Conservation (phyloP, 306 rosid species). For the Notholithocarpus densiflorus region DNA sequence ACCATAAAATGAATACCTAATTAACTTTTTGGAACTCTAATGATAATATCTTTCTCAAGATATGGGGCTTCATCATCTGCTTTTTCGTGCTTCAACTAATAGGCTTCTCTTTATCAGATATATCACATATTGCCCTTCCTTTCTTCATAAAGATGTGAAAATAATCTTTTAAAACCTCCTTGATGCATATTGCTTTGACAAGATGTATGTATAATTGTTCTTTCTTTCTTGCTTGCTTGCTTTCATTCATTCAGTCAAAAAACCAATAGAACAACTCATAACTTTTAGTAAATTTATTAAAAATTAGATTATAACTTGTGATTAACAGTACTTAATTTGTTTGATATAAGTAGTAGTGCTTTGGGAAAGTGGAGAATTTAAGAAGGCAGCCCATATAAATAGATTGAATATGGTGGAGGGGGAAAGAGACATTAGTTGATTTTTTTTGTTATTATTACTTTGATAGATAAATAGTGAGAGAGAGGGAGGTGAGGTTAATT, state of each 20-base stretch:
- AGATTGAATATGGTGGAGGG: no score
- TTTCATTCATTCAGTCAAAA: background rate
- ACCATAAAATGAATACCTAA: constrained; percentile 36
- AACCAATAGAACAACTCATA: background rate
- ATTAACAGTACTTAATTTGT: no score
- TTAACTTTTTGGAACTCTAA: constrained; percentile 55
- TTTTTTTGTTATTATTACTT: no score
- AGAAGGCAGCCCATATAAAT: no score
- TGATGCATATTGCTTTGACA: constrained; percentile 23
- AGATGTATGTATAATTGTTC: background rate
- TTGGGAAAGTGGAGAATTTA: no score
- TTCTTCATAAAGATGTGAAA: constrained; percentile 24
- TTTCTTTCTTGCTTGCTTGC: background rate
- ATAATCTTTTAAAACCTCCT: constrained; percentile 27
- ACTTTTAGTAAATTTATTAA: no score
- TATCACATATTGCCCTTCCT: constrained; percentile 23
- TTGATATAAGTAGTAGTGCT: no score
- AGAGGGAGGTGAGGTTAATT: background rate
- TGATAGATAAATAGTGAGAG: no score
- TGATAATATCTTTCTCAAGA: constrained; percentile 44
- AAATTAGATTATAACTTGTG: no score
- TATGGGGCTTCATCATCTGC: constrained; percentile 22
- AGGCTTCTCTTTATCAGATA: constrained; percentile 24
- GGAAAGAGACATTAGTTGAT: no score
- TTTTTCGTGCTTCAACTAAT: constrained; percentile 23